Percentiles rank a stretch among this genome's conserved stretches.
Evolutionary conservation across 352 stramenopile genomes (phyloP).

Genomic region (Phytophthora hybrid): DNA sequence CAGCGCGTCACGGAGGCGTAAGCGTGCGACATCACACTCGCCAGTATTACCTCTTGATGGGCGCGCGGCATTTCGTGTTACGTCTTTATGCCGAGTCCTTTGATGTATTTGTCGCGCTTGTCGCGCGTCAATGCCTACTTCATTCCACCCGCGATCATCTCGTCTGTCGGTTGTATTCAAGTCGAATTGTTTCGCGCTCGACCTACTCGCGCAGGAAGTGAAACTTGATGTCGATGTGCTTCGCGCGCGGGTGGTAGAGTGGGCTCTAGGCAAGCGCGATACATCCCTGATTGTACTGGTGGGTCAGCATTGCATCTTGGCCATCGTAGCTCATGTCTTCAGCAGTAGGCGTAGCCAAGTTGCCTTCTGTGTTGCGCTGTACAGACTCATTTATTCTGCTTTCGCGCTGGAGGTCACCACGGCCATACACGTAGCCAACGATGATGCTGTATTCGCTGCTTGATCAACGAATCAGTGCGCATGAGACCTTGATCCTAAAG

Average conservation of each 20-base stretch:
- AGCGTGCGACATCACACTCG: slow-evolving; percentile 1
- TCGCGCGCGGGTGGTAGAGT: too few relatives aligned
- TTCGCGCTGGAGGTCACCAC: background rate
- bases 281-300: too few relatives aligned
- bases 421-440: background rate
- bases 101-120: background rate
- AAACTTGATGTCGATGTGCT: too few relatives aligned
- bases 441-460: slow-evolving; percentile 8
- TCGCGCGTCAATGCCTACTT: background rate
- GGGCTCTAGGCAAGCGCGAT: too few relatives aligned
- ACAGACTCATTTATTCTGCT: background rate
- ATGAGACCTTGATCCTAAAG: slow-evolving; percentile 3
- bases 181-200: too few relatives aligned
- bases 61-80: too few relatives aligned
- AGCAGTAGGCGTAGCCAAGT: too few relatives aligned
- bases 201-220: too few relatives aligned
- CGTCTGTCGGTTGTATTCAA: too few relatives aligned
- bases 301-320: too few relatives aligned
- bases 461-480: background rate
- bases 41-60: background rate
- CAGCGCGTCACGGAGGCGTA: background rate
- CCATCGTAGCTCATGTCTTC: background rate
- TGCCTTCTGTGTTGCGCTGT: background rate
- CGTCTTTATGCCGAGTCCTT: too few relatives aligned
- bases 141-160: background rate